Evolutionary conservation across 106 monocot species (phyloP).

Genomic region (Alisma plantagoaquatica): DNA sequence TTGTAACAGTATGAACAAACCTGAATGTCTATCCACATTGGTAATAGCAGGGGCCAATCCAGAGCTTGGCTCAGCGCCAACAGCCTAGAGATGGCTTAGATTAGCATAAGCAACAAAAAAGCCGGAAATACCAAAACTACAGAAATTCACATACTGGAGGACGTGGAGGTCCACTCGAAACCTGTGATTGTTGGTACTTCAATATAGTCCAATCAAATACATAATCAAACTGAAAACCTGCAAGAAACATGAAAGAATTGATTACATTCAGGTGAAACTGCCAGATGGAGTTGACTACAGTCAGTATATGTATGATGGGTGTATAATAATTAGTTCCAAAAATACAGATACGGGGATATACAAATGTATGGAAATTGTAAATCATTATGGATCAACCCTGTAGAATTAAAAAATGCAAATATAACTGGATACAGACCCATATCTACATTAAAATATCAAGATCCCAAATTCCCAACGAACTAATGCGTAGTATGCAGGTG

Average conservation of each 20-base stretch:
- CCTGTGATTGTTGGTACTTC: constrained; percentile 91
- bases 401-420: neutral
- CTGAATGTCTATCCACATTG: constrained; percentile 56
- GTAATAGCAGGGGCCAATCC: constrained; percentile 29
- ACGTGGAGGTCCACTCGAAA: constrained; percentile 78
- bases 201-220: constrained; percentile 98
- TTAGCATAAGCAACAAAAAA: neutral
- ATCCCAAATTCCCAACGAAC: neutral
- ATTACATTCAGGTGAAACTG: neutral
- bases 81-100: constrained; percentile 18
- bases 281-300: too few relatives aligned
- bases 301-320: too few relatives aligned
- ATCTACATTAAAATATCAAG: neutral
- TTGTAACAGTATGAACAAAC: constrained; percentile 12
- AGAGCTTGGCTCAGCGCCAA: constrained; percentile 55
- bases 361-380: too few relatives aligned
- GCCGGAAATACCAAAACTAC: too few relatives aligned
- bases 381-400: too few relatives aligned
- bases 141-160: constrained; percentile 40
- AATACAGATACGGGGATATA: too few relatives aligned
- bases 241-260: constrained; percentile 7
- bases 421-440: neutral
- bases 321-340: too few relatives aligned
- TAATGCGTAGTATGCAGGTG: constrained; percentile 3
- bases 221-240: constrained; percentile 99